These are phyloP conservation scores for Globisporangium barbulae DNA, from an alignment of 352 stramenopile genomes.

Conservation along the genomic window DNA sequence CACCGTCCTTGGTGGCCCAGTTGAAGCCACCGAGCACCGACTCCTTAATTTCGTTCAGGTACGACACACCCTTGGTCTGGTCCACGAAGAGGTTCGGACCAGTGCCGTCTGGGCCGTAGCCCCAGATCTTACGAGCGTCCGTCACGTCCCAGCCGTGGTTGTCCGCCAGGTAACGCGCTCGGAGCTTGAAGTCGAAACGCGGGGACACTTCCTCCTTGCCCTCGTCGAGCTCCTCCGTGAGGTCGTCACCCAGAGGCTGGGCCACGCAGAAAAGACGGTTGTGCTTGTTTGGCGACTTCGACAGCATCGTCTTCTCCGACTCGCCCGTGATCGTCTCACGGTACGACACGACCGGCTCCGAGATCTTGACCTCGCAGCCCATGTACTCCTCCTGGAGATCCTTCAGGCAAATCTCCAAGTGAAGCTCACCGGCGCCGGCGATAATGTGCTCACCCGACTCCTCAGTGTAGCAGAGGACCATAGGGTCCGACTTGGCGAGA, in stretches of 20 bases:
- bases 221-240: conserved; percentile 97
- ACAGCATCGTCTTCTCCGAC: conserved; percentile 95
- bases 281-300: conserved; percentile 99
- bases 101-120: conserved; percentile 98
- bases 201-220: conserved; percentile 90
- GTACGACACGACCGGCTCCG: conserved; percentile 99
- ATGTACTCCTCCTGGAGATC: conserved; percentile 99
- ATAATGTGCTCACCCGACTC: conserved; percentile 99
- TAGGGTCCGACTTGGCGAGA: conserved; percentile 99
- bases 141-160: conserved; percentile 98
- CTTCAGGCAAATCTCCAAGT: conserved; percentile 99
- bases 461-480: conserved; percentile 99
- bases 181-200: conserved; percentile 96
- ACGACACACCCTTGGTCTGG: conserved; percentile 99
- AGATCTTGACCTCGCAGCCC: conserved; percentile 98
- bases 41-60: conserved; percentile 99
- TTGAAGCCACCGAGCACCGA: conserved; percentile 98
- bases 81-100: conserved; percentile 99
- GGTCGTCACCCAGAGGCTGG: conserved; percentile 88
- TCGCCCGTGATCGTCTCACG: conserved; percentile 97
- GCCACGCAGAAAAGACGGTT: conserved; percentile 99
- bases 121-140: conserved; percentile 99
- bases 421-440: conserved; percentile 97
- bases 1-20: conserved; percentile 97
- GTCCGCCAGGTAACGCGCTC: conserved; percentile 96